Conservation (phyloP, 345 rosid genomes). For the Aquilaria malaccensis region DNA sequence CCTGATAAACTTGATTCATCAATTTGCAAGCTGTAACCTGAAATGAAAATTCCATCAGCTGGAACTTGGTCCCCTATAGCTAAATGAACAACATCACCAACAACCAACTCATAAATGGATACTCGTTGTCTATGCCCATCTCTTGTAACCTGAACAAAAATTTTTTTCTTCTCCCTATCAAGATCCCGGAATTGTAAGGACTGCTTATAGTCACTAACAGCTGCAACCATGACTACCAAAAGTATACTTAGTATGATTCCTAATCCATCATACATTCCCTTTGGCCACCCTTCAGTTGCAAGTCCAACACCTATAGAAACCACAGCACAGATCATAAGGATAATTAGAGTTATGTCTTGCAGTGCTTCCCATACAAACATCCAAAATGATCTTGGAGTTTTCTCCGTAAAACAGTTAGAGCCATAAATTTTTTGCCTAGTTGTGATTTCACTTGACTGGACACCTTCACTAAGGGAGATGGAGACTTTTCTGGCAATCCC, state of each 20-base stretch:
- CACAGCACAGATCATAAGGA: slow-evolving; percentile 38
- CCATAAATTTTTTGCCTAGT: slow-evolving; percentile 40
- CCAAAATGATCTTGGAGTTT: slow-evolving; percentile 35
- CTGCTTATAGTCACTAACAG: slow-evolving; percentile 45
- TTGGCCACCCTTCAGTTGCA: slow-evolving; percentile 50
- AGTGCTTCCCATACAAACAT: slow-evolving; percentile 54
- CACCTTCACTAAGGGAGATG: slow-evolving; percentile 30
- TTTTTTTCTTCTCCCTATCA: slow-evolving; percentile 46
- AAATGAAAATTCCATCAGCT: slow-evolving; percentile 44
- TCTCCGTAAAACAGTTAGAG: slow-evolving; percentile 36
- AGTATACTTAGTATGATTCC: slow-evolving; percentile 45
- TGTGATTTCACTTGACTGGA: slow-evolving; percentile 17
- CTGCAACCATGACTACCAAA: slow-evolving; percentile 42
- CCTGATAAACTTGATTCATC: slow-evolving; percentile 50
- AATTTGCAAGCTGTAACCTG: slow-evolving; percentile 37
- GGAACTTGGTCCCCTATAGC: slow-evolving; percentile 42
- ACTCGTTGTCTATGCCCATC: slow-evolving; percentile 36
- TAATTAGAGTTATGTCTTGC: slow-evolving; percentile 43
- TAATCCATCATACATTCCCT: slow-evolving; percentile 41
- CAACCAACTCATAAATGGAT: slow-evolving; percentile 41
- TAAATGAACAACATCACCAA: slow-evolving; percentile 47
- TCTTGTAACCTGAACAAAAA: slow-evolving; percentile 37
- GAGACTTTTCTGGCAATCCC: slow-evolving; percentile 27
- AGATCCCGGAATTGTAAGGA: slow-evolving; percentile 49
- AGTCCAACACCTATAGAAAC: slow-evolving; percentile 46